Evolutionary conservation across 129 eudicot genomes (phyloP).

Genomic region (Pulicaria dysenterica): DNA sequence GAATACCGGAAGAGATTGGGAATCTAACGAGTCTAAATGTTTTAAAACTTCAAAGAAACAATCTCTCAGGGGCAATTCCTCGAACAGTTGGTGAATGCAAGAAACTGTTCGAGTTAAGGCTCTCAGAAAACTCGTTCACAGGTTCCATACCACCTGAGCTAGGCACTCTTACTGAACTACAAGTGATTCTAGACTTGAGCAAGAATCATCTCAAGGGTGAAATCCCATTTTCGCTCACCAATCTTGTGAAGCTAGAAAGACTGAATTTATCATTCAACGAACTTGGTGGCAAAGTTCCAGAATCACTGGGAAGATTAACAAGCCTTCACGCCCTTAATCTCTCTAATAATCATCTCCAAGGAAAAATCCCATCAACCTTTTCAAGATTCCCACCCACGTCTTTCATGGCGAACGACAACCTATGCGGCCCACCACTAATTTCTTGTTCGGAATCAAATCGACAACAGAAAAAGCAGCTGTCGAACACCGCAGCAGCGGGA

Average conservation of each 20-base stretch:
- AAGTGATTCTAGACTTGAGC: conserved; percentile 84
- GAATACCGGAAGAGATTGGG: conserved; percentile 74
- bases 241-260: conserved; percentile 72
- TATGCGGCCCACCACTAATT: conserved; percentile 71
- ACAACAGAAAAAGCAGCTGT: conserved; percentile 44
- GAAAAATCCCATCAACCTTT: conserved; percentile 66
- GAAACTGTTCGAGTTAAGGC: conserved; percentile 80
- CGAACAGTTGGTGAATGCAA: conserved; percentile 58
- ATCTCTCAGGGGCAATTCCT: conserved; percentile 80
- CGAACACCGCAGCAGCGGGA: conserved; percentile 68
- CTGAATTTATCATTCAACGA: conserved; percentile 73
- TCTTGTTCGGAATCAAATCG: conserved; percentile 45
- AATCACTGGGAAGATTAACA: conserved; percentile 71
- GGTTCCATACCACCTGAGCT: conserved; percentile 74
- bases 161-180: conserved; percentile 71
- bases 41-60: conserved; percentile 76
- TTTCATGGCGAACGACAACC: conserved; percentile 53
- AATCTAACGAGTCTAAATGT: conserved; percentile 72
- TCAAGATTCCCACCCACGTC: conserved; percentile 66
- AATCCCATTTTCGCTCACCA: conserved; percentile 68
- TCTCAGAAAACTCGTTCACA: conserved; percentile 61
- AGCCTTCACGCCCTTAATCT: conserved; percentile 77
- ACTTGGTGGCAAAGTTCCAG: conserved; percentile 63
- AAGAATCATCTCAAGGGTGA: conserved; percentile 57
- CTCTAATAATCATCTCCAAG: conserved; percentile 70